Base-by-base conservation (phyloP, 1,284 basidiomycete species). In the Mycena sp. region DNA sequence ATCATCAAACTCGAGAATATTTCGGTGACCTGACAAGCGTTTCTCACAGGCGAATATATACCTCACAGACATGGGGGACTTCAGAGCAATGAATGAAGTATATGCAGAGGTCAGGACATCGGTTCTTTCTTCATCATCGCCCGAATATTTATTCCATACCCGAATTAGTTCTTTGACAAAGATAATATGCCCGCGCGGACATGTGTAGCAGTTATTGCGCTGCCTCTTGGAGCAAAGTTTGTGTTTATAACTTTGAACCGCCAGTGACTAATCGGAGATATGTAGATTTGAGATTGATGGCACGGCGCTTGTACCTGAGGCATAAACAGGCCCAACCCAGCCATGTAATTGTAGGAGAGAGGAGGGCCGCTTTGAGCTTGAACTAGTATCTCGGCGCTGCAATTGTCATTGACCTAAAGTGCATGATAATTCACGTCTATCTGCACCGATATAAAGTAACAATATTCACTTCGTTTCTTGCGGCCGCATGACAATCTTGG, bases 271-370 rank as follows among this genome's bases (percentile, higher is more conserved):
- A 1, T 52, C 10, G 26, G 26, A 19, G 10, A 9, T 17, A 25
- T 19, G 11, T 63, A 83, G 65, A 11, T 61, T 91, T 30, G 88
- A 90, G 77, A 86, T 91, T 45, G 89, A 91, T 70, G 89, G 87
- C 65, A 80, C 86, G 37, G 88, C 88, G 7, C 82, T 84, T 53
- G 74, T 85, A n/a, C n/a, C n/a, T n/a, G n/a, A n/a, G n/a, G n/a
- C n/a, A n/a, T n/a, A n/a, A n/a, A n/a, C n/a, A n/a, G n/a, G n/a
- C n/a, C n/a, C n/a, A n/a, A n/a, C n/a, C n/a, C n/a, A n/a, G n/a
- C n/a, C n/a, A n/a, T n/a, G n/a, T n/a, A n/a, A n/a, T n/a, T n/a
- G n/a, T n/a, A n/a, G n/a, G n/a, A n/a, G n/a, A n/a, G n/a, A n/a
- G n/a, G n/a, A n/a, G n/a, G n/a, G n/a, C n/a, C n/a, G n/a, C n/a